These are phyloP conservation scores for Diaporthe citri DNA, from an alignment of 2,329 filamentous ascomycete genomes.

Conservation along the genomic window DNA sequence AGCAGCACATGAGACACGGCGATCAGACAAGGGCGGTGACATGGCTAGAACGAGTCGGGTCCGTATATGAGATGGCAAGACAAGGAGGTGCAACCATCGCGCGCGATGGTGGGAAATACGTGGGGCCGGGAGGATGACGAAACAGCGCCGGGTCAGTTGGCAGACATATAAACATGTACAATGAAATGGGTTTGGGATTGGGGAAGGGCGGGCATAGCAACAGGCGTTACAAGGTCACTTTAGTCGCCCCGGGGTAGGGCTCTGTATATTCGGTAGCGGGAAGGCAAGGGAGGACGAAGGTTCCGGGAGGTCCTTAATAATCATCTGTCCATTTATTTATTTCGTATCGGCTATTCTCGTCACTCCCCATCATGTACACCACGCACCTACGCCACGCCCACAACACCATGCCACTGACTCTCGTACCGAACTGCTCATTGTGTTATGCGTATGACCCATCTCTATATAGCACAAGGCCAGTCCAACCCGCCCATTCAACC, in stretches of 20 bases:
- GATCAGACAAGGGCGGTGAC: neutral
- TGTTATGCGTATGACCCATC: neutral
- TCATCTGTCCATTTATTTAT: constrained; percentile 20
- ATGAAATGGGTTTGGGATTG: neutral
- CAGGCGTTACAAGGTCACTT: constrained; percentile 12
- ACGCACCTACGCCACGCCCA: neutral
- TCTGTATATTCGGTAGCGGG: constrained; percentile 2
- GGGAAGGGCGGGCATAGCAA: constrained; percentile 16
- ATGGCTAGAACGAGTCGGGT: neutral
- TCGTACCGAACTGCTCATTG: neutral
- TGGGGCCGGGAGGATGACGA: neutral
- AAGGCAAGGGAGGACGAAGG: neutral
- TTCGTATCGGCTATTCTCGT: neutral
- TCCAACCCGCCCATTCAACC: neutral
- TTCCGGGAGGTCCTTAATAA: neutral
- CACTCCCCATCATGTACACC: neutral
- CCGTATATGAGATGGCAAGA: neutral
- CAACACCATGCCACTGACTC: neutral
- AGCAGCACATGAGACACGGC: no score
- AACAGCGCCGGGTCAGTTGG: neutral
- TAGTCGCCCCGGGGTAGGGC: constrained; percentile 5
- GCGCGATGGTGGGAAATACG: neutral
- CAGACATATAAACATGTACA: neutral
- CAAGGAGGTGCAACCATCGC: neutral
- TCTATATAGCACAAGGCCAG: neutral